A percentile compares a stretch with the other conserved stretches of the same genome.
These are phyloP conservation scores for Xylariaceae sp. DNA, from an alignment of 2,329 filamentous ascomycete species.

Conservation along the genomic window DNA sequence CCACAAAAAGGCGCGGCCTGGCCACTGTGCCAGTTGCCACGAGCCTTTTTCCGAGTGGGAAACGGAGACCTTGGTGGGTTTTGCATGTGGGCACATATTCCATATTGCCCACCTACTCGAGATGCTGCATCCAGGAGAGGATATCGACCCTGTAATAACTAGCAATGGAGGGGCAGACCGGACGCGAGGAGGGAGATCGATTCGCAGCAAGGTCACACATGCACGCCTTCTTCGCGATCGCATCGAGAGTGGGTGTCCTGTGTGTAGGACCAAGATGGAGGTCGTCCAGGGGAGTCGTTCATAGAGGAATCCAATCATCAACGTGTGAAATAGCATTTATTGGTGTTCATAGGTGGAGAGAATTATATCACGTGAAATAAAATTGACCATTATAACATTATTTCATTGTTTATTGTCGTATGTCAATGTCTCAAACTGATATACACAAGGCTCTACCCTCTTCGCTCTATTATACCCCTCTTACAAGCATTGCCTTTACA, in stretches of 20 bases:
- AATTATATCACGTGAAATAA: not conserved
- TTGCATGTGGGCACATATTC: conserved; percentile 82
- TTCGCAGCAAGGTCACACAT: conserved; percentile 87
- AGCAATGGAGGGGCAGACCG: conserved; percentile 35
- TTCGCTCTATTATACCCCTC: too few relatives aligned
- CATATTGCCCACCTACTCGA: conserved; percentile 75
- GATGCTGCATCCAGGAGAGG: conserved; percentile 52
- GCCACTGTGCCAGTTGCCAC: conserved; percentile 65
- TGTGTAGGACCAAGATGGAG: conserved; percentile 52
- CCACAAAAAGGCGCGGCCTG: conserved; percentile 50
- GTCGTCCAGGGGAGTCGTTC: conserved; percentile 28
- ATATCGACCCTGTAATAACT: conserved; percentile 46
- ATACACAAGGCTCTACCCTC: too few relatives aligned
- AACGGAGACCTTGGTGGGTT: conserved; percentile 76
- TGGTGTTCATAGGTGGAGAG: conserved; percentile 9
- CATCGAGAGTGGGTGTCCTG: conserved; percentile 68
- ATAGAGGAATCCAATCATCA: not conserved
- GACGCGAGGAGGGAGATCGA: conserved; percentile 61
- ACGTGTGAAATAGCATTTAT: conserved; percentile 17
- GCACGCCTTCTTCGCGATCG: conserved; percentile 78
- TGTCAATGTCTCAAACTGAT: too few relatives aligned
- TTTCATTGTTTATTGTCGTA: conserved; percentile 5
- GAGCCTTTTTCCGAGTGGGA: conserved; percentile 66
- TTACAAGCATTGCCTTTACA: too few relatives aligned
- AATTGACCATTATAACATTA: too few relatives aligned